Percentiles rank a stretch among this genome's conserved stretches.
Conservation (phyloP, 2,329 filamentous ascomycete species). For the Acrocalymma vagum region DNA sequence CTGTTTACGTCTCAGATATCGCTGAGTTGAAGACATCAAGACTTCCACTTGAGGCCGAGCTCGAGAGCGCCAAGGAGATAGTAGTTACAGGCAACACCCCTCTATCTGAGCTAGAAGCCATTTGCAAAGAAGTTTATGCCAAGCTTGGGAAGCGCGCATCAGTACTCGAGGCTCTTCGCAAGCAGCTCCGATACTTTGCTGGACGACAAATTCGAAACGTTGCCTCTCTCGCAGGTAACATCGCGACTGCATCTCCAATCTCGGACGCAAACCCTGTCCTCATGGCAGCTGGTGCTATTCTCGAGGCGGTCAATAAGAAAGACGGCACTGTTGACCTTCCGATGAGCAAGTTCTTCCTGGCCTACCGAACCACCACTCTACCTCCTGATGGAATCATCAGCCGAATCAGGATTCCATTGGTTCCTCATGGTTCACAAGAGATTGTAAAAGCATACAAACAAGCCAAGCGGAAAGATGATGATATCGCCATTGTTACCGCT, state of each 20-base stretch:
- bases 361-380: slow-evolving; percentile 84
- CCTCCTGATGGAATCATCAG: slow-evolving; percentile 81
- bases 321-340: slow-evolving; percentile 66
- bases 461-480: slow-evolving; percentile 94
- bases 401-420: slow-evolving; percentile 79
- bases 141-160: slow-evolving; percentile 46
- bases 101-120: slow-evolving; percentile 85
- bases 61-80: slow-evolving; percentile 52
- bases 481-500: slow-evolving; percentile 95
- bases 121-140: slow-evolving; percentile 77
- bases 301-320: slow-evolving; percentile 78
- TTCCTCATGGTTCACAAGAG: slow-evolving; percentile 73
- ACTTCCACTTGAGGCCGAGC: slow-evolving; percentile 33
- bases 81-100: slow-evolving; percentile 91
- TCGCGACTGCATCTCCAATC: slow-evolving; percentile 93
- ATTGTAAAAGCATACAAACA: slow-evolving; percentile 92
- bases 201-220: slow-evolving; percentile 95
- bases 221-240: slow-evolving; percentile 89
- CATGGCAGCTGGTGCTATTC: slow-evolving; percentile 79
- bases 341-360: slow-evolving; percentile 88
- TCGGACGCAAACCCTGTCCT: slow-evolving; percentile 94
- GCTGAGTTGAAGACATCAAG: slow-evolving; percentile 77
- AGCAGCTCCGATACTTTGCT: slow-evolving; percentile 93
- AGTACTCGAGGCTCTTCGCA: slow-evolving; percentile 73
- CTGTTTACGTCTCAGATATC: slow-evolving; percentile 92